phyloP scores from a whole-genome alignment of 495 filamentous ascomycete genomes.

The Cetradonia linearis region DNA sequence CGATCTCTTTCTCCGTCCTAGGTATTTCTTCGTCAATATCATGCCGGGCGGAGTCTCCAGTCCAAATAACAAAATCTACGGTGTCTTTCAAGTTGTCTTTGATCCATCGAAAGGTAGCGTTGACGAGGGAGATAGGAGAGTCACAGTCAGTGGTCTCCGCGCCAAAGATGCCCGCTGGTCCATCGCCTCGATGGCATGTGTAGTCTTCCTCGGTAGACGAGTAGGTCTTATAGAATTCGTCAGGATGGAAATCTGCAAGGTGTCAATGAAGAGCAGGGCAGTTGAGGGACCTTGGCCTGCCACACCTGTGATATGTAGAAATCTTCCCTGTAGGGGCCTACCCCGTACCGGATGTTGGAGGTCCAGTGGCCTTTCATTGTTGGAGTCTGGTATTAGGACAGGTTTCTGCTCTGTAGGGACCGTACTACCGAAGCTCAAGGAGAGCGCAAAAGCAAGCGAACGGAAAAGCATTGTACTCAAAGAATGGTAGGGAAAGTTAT shows the following conservation, averaged over 20 bases:
- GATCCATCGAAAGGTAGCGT: constrained; percentile 91
- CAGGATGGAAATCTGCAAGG: constrained; percentile 73
- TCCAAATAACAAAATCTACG: constrained; percentile 96
- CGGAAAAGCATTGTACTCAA: constrained; percentile 10
- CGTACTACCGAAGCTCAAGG: constrained; percentile 1
- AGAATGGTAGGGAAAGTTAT: neutral
- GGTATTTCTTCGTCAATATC: constrained; percentile 84
- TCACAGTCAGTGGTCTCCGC: constrained; percentile 84
- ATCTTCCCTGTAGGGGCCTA: constrained; percentile 59
- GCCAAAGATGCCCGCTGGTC: constrained; percentile 70
- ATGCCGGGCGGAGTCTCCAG: constrained; percentile 89
- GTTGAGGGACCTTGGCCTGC: neutral
- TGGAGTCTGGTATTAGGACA: neutral
- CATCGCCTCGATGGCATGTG: constrained; percentile 71
- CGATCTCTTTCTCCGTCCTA: constrained; percentile 60
- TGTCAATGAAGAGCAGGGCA: constrained; percentile 1
- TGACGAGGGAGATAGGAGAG: constrained; percentile 63
- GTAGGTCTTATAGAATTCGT: constrained; percentile 70
- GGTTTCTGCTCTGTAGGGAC: constrained; percentile 14
- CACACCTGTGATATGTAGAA: constrained; percentile 89
- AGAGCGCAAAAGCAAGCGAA: constrained; percentile 3
- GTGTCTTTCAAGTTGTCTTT: constrained; percentile 68
- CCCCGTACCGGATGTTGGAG: neutral
- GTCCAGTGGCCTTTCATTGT: neutral
- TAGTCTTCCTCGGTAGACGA: constrained; percentile 54